Percentiles rank a stretch among this genome's conserved stretches.
phyloP scores from a whole-genome alignment of 169 alveolate species.

The Cryptosporidium ubiquitum region DNA sequence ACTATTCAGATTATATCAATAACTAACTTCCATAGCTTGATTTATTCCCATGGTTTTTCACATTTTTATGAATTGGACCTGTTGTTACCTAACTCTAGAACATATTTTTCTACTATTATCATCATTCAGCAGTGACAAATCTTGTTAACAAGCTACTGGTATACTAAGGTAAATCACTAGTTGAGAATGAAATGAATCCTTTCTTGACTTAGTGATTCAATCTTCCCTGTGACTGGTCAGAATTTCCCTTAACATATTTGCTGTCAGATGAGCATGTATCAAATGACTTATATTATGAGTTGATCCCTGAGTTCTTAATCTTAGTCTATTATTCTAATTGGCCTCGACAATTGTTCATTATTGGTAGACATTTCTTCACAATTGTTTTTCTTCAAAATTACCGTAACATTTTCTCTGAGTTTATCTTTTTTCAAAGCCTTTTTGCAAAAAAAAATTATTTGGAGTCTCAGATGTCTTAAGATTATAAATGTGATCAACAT shows the following conservation, averaged over 20 bases:
- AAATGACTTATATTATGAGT: neutral
- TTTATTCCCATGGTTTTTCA: neutral
- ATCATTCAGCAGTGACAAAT: constrained; percentile 30
- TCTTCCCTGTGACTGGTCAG: constrained; percentile 10
- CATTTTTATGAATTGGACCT: neutral
- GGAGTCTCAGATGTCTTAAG: neutral
- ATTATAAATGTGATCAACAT: neutral
- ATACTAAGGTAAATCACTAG: neutral
- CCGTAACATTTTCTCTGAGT: neutral
- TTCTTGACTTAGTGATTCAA: neutral
- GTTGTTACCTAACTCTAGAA: constrained; percentile 12
- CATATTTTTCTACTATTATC: constrained; percentile 19
- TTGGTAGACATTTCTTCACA: neutral
- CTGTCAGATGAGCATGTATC: neutral
- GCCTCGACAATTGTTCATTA: neutral
- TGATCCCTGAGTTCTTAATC: constrained; percentile 3
- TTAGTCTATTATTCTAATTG: neutral
- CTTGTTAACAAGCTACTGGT: neutral
- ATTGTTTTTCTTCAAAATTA: neutral
- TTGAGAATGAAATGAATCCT: neutral
- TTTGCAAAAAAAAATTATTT: neutral
- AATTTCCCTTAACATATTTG: neutral
- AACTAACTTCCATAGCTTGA: constrained; percentile 2
- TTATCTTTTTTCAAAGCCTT: neutral
- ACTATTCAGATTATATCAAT: neutral